Percentiles rank a stretch among this genome's conserved stretches.
These are phyloP conservation scores for Alternaria hordeiaustralica DNA, from an alignment of 2,329 filamentous ascomycete genomes.

Conservation along the genomic window DNA sequence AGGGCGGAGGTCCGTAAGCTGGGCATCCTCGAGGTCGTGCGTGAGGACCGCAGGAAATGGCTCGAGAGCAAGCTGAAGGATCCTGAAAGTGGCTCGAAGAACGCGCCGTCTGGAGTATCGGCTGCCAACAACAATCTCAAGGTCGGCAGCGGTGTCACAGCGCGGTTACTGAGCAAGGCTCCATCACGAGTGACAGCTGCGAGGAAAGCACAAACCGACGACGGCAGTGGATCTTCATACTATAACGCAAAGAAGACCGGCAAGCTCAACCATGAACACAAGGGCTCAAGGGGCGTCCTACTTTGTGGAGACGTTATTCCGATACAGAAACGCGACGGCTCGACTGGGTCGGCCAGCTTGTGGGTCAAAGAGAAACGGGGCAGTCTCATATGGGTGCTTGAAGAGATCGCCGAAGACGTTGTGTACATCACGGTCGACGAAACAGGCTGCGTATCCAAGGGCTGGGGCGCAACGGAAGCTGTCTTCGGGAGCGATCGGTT, in stretches of 20 bases:
- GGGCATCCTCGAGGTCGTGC: constrained; percentile 93
- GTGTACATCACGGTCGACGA: constrained; percentile 79
- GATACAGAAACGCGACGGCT: constrained; percentile 93
- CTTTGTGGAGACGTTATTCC: constrained; percentile 98
- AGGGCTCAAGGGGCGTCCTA: constrained; percentile 84
- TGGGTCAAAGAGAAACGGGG: constrained; percentile 98
- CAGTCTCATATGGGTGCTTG: constrained; percentile 94
- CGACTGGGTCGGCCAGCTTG: constrained; percentile 88
- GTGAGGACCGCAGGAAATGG: constrained; percentile 87
- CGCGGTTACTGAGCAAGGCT: constrained; percentile 85
- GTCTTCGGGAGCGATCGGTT: constrained; percentile 83
- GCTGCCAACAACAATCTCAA: constrained; percentile 57
- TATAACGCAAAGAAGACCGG: constrained; percentile 59
- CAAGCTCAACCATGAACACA: constrained; percentile 70
- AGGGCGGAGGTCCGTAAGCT: constrained; percentile 92
- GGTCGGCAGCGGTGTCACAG: constrained; percentile 84
- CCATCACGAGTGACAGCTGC: constrained; percentile 62
- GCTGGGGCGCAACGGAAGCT: constrained; percentile 76
- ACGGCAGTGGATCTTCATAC: constrained; percentile 59
- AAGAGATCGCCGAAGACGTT: constrained; percentile 96
- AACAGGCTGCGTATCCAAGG: constrained; percentile 72
- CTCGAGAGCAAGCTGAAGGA: constrained; percentile 82
- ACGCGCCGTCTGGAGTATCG: constrained; percentile 45
- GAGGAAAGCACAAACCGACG: constrained; percentile 70
- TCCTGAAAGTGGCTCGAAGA: constrained; percentile 59